Base-by-base conservation (phyloP, 331 rosid species). In the Arachis monticola region DNA sequence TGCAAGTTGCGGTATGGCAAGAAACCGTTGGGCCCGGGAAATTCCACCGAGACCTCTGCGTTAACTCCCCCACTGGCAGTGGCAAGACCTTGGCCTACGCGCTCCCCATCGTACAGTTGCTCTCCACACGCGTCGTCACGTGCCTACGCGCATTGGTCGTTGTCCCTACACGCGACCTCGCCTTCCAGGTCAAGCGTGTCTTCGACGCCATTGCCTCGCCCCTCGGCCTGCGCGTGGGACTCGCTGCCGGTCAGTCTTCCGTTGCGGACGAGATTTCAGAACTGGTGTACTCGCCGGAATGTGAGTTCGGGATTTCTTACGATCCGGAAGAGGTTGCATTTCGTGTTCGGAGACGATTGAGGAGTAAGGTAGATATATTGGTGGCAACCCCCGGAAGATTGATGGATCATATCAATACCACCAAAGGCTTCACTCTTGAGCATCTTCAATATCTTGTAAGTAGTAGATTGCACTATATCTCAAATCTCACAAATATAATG, bases 351-450 rank as follows among this genome's bases (percentile, higher is more conserved):
- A 76, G 70, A 22, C 80, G 82, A 22, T 71, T 90, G 32, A 88
- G 53, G 64, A 86, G 93, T 67, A 87, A 90, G 44, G 96, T 94
- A 70, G 97, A 94, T 48, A 88, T 94, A 83, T 82, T 94, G 80
- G 97, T 94, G 58, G 99, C 97, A 8, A 94, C 97, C 22, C 93
- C 99, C 5, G 99, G 97, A 76, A 87, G 97, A 85, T 81, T 94
- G 52, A 89, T 94, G 89, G 99, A 94, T 76, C 97, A 88, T 73
- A 85, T 92, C 11, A 88, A 86, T 67, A 70, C 78, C 13, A 88
- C 95, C 2, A 92, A 81, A 68, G 99, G 96, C 0, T 91, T 94
- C 82, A 90, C 97, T 0, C 92, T 94, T 42, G 93, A 92, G 83
- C 97, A 94, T 86, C 99, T 91, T 50, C 51, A 86, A 78, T 94